Evolutionary conservation across 441 rosid species (phyloP).

Genomic region (Pelargonium australe): DNA sequence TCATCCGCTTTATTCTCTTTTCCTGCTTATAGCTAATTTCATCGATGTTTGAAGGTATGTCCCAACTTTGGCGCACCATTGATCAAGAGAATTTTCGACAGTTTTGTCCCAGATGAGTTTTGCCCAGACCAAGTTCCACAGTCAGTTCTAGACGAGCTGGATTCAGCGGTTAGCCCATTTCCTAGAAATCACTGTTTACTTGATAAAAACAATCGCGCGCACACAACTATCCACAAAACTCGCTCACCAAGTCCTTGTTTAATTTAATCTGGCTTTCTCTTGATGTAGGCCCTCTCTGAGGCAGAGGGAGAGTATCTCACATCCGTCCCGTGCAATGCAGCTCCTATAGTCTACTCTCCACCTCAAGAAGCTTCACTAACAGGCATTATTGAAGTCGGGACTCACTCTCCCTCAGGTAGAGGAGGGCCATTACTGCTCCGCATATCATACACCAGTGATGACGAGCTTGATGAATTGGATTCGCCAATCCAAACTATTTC

Average conservation of each 20-base stretch:
- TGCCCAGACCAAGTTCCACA: conserved; percentile 84
- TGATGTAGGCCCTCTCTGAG: conserved; percentile 35
- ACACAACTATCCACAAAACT: neutral
- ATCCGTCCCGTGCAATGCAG: conserved; percentile 53
- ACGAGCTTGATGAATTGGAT: conserved; percentile 81
- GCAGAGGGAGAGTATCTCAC: conserved; percentile 41
- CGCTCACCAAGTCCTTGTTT: neutral
- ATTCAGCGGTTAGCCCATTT: conserved; percentile 45
- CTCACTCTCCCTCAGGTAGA: conserved; percentile 40
- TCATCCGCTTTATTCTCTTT: conserved; percentile 1
- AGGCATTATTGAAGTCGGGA: conserved; percentile 37
- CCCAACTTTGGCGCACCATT: conserved; percentile 69
- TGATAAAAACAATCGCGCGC: neutral
- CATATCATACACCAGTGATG: conserved; percentile 80
- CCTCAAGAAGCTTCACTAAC: conserved; percentile 56
- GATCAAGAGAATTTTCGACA: conserved; percentile 69
- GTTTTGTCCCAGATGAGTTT: conserved; percentile 80
- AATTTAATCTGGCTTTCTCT: neutral
- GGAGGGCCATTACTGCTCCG: conserved; percentile 54
- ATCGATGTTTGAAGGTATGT: conserved; percentile 56
- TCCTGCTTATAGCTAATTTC: neutral
- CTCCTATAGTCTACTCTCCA: conserved; percentile 50
- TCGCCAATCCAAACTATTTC: conserved; percentile 67
- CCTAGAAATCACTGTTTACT: neutral
- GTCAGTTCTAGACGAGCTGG: conserved; percentile 69